Conservation (phyloP, 352 stramenopile genomes). For the Blastocystis hominis region DNA sequence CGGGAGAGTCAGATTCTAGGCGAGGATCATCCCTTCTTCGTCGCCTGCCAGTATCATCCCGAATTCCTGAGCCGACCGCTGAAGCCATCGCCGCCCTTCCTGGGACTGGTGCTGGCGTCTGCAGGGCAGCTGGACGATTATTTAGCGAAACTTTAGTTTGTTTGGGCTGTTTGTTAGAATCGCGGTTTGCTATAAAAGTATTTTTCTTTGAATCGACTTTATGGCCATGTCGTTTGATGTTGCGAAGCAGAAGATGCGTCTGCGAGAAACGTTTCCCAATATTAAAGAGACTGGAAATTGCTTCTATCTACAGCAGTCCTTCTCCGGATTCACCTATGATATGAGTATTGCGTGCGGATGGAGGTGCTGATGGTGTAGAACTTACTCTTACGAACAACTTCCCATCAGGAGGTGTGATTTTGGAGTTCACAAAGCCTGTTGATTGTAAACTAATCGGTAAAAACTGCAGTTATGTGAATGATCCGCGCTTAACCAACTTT, state of each 20-base stretch:
- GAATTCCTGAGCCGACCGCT: constrained; percentile 93
- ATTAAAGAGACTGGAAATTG: neutral
- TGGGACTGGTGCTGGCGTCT: constrained; percentile 83
- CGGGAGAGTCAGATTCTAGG: constrained; percentile 21
- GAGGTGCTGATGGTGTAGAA: neutral
- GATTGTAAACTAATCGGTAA: neutral
- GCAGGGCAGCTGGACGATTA: constrained; percentile 69
- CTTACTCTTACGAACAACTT: neutral
- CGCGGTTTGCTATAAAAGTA: too few relatives aligned
- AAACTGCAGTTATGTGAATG: neutral
- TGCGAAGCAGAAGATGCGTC: neutral
- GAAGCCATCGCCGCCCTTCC: constrained; percentile 89
- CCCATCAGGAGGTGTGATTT: neutral
- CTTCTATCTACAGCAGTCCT: neutral
- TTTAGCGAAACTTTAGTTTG: neutral
- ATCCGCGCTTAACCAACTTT: neutral
- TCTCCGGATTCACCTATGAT: neutral
- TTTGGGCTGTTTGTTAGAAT: neutral
- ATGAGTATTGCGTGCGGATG: neutral
- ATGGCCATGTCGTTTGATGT: neutral
- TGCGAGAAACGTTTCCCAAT: neutral
- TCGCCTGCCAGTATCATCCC: constrained; percentile 96
- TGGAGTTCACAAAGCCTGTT: neutral
- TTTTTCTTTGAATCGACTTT: too few relatives aligned
- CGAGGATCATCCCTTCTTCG: constrained; percentile 90